Evolutionary conservation across 106 monocot genomes (phyloP).

Genomic region (Dioscorea dumetorum): DNA sequence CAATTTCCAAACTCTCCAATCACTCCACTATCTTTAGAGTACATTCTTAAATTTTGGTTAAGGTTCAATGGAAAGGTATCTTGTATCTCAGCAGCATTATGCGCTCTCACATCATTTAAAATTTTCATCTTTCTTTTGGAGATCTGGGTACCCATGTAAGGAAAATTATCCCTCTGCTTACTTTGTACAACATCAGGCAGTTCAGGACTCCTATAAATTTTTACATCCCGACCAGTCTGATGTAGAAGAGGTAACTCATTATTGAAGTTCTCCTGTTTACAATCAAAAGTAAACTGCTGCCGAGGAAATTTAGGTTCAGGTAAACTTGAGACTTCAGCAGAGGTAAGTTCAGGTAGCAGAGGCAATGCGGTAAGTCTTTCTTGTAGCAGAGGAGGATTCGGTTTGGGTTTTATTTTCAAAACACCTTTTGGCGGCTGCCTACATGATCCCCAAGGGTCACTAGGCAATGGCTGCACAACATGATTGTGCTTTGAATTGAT

Average conservation of each 20-base stretch:
- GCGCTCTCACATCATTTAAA: neutral
- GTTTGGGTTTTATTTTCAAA: slow-evolving; percentile 65
- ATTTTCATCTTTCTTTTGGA: slow-evolving; percentile 3
- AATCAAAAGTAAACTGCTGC: slow-evolving; percentile 11
- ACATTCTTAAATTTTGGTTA: slow-evolving; percentile 11
- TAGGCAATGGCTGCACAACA: slow-evolving; percentile 13
- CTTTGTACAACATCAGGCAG: neutral
- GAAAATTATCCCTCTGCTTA: slow-evolving; percentile 4
- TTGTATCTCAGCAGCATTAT: neutral
- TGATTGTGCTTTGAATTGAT: slow-evolving; percentile 17
- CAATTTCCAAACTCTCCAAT: slow-evolving; percentile 2
- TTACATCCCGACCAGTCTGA: slow-evolving; percentile 16
- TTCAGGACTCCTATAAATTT: slow-evolving; percentile 4
- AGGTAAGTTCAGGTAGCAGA: slow-evolving; percentile 9
- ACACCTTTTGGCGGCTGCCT: slow-evolving; percentile 64
- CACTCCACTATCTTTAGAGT: slow-evolving; percentile 6
- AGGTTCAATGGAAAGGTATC: slow-evolving; percentile 1
- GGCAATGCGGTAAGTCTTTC: slow-evolving; percentile 4
- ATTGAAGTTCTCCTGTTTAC: slow-evolving; percentile 14
- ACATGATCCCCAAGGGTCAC: slow-evolving; percentile 14
- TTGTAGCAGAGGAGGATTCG: neutral
- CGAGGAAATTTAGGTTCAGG: slow-evolving; percentile 17
- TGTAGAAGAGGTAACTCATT: slow-evolving; percentile 10
- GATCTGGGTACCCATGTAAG: neutral
- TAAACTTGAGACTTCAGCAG: slow-evolving; percentile 7